Evolutionary conservation across 176 grass and related monocot species (phyloP).

Genomic region (Raddia guianensis): DNA sequence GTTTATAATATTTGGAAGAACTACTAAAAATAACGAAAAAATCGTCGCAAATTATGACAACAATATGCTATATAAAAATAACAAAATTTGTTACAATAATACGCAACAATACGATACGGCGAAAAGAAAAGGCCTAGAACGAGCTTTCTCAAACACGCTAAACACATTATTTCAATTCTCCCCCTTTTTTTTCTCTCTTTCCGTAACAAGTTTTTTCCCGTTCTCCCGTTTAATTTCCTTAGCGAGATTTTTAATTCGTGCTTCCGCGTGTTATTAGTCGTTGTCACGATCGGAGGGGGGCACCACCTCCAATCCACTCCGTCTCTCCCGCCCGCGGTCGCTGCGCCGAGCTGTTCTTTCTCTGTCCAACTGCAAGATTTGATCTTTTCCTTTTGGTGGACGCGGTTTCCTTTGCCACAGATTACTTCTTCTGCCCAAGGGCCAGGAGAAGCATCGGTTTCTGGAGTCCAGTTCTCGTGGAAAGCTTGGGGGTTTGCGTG

Average conservation of each 20-base stretch:
- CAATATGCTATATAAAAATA: too few species aligned
- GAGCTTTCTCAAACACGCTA: too few species aligned
- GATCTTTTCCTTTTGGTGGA: constrained; percentile 9
- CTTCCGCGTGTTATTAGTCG: constrained; percentile 40
- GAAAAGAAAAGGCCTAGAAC: too few species aligned
- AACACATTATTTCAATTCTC: too few species aligned
- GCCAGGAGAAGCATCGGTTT: not conserved
- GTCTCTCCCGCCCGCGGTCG: constrained; percentile 36
- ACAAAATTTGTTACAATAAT: too few species aligned
- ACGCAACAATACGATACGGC: too few species aligned
- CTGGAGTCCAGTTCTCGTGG: constrained; percentile 12
- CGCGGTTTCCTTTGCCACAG: not conserved
- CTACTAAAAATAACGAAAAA: too few species aligned
- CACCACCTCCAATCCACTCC: constrained; percentile 49
- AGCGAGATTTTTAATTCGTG: constrained; percentile 1
- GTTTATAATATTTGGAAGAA: too few species aligned
- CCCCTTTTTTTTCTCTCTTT: too few species aligned
- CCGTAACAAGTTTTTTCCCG: too few species aligned
- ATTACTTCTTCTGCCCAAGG: not conserved
- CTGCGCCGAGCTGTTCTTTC: constrained; percentile 32
- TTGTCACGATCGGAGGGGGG: constrained; percentile 41
- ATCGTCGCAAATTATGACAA: too few species aligned
- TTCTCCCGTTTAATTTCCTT: too few species aligned
- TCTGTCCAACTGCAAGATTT: constrained; percentile 45
- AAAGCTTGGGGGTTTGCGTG: not conserved